Evolutionary conservation across 208 protist species (phyloP).

Genomic region (Herpetomonas samuelpessoai): DNA sequence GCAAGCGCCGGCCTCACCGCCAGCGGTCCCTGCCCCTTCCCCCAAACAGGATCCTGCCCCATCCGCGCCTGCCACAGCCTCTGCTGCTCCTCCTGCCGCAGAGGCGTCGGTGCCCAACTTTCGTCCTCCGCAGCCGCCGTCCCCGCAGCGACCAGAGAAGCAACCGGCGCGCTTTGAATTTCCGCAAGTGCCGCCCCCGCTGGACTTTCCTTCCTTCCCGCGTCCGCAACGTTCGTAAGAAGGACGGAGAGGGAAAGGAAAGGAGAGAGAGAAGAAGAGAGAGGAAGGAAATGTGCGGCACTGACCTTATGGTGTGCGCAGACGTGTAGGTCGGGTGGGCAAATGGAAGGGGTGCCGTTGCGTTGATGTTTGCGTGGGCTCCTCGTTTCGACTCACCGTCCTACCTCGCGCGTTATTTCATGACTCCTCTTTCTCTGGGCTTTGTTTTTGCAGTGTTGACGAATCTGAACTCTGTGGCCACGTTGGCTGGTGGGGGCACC

Average conservation of each 20-base stretch:
- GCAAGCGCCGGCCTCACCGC: no score
- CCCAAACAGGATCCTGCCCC: no score
- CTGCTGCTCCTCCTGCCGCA: no score
- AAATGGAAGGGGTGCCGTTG: no score
- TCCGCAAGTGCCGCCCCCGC: conserved; percentile 31
- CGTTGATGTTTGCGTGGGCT: not conserved
- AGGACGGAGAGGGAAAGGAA: not conserved
- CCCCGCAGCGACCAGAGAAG: conserved; percentile 4
- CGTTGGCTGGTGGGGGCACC: not conserved
- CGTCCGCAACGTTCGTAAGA: not conserved
- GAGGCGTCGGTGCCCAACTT: no score
- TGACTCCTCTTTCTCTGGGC: not conserved
- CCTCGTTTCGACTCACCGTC: not conserved
- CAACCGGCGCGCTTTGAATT: conserved; percentile 2
- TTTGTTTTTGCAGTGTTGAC: no score
- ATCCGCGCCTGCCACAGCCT: no score
- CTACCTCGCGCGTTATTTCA: not conserved
- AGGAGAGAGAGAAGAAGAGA: no score
- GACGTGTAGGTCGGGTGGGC: not conserved
- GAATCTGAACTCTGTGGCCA: not conserved
- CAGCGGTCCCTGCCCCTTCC: no score
- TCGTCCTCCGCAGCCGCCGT: conserved; percentile 8
- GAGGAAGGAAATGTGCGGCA: no score
- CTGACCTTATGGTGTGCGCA: not conserved
- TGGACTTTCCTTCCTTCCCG: conserved; percentile 46